Conservation (phyloP, 768 basidiomycete species). For the Amanita molliuscula region DNA sequence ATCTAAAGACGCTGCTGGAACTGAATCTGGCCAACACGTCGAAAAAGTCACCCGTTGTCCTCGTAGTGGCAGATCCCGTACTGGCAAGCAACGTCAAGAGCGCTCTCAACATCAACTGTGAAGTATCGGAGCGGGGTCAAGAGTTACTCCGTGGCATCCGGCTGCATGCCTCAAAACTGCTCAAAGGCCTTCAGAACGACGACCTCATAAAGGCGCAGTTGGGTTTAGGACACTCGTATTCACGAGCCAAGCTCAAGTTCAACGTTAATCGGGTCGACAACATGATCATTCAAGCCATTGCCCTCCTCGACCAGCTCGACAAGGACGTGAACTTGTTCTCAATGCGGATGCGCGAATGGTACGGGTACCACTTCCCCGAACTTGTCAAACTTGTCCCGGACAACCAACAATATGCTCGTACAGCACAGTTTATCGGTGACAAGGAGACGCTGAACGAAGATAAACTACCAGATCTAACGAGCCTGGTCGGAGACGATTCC, state of each 20-base stretch:
- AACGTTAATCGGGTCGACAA: conserved; percentile 94
- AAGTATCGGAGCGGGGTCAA: conserved; percentile 68
- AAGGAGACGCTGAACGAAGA: conserved; percentile 75
- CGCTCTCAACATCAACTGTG: conserved; percentile 63
- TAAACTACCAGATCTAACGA: conserved; percentile 67
- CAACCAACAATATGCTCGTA: conserved; percentile 87
- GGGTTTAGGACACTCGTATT: conserved; percentile 95
- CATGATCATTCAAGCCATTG: conserved; percentile 99
- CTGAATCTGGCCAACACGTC: conserved; percentile 76
- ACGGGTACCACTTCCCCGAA: conserved; percentile 98
- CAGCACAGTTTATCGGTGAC: conserved; percentile 81
- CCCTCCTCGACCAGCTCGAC: conserved; percentile 96
- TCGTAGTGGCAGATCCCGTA: conserved; percentile 70
- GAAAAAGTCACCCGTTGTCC: conserved; percentile 55
- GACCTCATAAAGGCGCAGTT: conserved; percentile 92
- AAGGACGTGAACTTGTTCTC: conserved; percentile 99
- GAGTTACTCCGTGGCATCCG: conserved; percentile 91
- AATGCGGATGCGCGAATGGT: conserved; percentile 98
- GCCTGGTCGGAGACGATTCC: conserved; percentile 74
- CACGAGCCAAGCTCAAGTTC: conserved; percentile 95
- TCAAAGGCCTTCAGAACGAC: conserved; percentile 79
- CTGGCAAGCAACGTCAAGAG: conserved; percentile 74
- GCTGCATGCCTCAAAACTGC: conserved; percentile 79
- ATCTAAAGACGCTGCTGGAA: conserved; percentile 76
- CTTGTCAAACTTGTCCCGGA: conserved; percentile 89